Conservation (phyloP, 345 rosid species). For the Dovyalis caffra region DNA sequence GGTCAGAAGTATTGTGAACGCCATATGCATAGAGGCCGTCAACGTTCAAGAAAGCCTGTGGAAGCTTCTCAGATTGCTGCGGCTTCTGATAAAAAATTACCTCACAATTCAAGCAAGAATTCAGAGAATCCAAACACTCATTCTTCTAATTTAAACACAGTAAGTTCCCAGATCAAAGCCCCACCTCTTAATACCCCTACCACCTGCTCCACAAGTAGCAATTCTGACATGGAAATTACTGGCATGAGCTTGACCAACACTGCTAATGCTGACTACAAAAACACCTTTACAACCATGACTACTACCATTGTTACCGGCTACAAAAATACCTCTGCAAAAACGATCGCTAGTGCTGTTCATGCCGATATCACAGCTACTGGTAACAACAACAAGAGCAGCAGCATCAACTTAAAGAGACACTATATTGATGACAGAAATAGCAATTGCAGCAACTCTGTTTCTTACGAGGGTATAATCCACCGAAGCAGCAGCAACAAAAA, state of each 20-base stretch:
- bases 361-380: constrained; percentile 7
- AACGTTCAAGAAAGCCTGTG: constrained; percentile 89
- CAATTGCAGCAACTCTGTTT: constrained; percentile 16
- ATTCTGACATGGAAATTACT: neutral
- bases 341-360: neutral
- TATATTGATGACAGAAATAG: constrained; percentile 18
- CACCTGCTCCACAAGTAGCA: constrained; percentile 15
- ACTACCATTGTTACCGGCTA: neutral
- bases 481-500: constrained; percentile 13
- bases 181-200: constrained; percentile 15
- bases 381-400: neutral
- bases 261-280: neutral
- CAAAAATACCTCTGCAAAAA: neutral
- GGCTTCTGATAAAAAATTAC: constrained; percentile 7
- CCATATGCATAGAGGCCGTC: constrained; percentile 73
- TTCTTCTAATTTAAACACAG: neutral
- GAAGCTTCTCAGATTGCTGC: constrained; percentile 41
- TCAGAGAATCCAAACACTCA: constrained; percentile 21
- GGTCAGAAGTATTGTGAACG: constrained; percentile 64
- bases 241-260: neutral
- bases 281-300: neutral
- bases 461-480: constrained; percentile 7
- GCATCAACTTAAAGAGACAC: constrained; percentile 7
- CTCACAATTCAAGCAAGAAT: constrained; percentile 17
- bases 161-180: constrained; percentile 7